Percentiles rank a stretch among this genome's conserved stretches.
Evolutionary conservation across 805 yeast species (phyloP).

Genomic region (Candida fluviatilis): DNA sequence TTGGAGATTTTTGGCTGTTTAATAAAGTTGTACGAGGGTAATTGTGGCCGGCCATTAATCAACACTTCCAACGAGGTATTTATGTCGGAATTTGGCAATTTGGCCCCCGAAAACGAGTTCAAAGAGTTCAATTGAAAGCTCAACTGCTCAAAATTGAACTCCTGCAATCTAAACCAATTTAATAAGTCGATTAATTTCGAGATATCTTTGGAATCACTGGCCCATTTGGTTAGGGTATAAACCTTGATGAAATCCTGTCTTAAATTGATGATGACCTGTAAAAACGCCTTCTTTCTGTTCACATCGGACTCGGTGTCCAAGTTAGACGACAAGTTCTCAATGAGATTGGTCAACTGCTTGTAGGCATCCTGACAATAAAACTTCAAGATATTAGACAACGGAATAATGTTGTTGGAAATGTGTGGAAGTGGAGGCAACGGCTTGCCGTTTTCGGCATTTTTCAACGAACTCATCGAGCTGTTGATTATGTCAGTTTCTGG

Average conservation of each 20-base stretch:
- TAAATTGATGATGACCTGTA: constrained; percentile 63
- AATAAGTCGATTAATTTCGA: constrained; percentile 77
- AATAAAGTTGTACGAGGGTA: constrained; percentile 60
- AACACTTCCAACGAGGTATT: constrained; percentile 84
- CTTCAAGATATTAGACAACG: constrained; percentile 56
- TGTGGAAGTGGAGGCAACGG: constrained; percentile 52
- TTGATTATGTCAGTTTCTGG: no score
- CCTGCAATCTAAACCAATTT: constrained; percentile 82
- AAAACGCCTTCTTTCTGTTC: constrained; percentile 61
- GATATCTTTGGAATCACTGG: constrained; percentile 65
- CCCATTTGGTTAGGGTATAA: constrained; percentile 89
- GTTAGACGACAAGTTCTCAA: constrained; percentile 53
- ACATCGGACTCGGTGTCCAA: constrained; percentile 49
- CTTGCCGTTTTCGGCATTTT: neutral
- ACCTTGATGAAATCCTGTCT: constrained; percentile 82
- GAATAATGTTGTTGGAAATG: constrained; percentile 63
- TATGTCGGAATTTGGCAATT: constrained; percentile 87
- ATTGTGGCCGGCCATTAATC: constrained; percentile 69
- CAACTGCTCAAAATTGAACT: constrained; percentile 56
- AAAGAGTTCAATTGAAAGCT: constrained; percentile 65
- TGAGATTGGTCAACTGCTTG: constrained; percentile 54
- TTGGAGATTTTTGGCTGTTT: constrained; percentile 49
- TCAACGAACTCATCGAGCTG: constrained; percentile 1
- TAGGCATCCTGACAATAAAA: constrained; percentile 59
- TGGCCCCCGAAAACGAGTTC: constrained; percentile 79